Evolutionary conservation across 192 early-diverging fungal species (phyloP), one percentile per base, ranked within the genome.

Genomic region (Rhizoclosmatium globosum): DNA sequence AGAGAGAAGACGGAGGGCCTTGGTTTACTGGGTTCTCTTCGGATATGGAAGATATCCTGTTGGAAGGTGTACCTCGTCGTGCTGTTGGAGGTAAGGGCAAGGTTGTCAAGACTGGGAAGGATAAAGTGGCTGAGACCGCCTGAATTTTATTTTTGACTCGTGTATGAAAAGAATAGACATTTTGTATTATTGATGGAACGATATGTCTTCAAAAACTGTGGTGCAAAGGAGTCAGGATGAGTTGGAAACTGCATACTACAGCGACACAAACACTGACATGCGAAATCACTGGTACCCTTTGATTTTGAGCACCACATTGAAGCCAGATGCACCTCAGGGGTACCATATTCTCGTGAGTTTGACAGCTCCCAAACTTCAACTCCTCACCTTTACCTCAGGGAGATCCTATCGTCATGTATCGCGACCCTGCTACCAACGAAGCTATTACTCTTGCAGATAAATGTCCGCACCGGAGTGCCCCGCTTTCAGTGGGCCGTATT

Each of bases 391-490:
- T 13, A 53, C 6, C 50, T 13, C 21, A 80, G 74, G 84, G 76
- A 0, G 81, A 85, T 56, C 82, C 84, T 2, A 75, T 85, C 39
- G 82, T 85, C n/a, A 46, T 85, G 17, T 85, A 80, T 58, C 78
- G 84, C 45, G 84, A 85, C 56, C 84, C 84, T 15, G 41, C 1
- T 2, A 82, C 76, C 21, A 64, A 71, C n/a, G 60, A 67, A 17
- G 42, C 77, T 11, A 65, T 84, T 3, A 68, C 57, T 15, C 60
- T 85, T 44, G 78, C 48, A 13, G 85, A 87, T 77, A 82, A 81
- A 31, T 87, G 85, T 59, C 81, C 83, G 21, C 85, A 87, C 53
- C 83, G 86, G 21, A 83, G 80, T 59, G 78, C 79, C 1, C 86
- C 86, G 9, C 73, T 87, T 1, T 85, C 83, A 2, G 69, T 79